Conservation (phyloP, 345 rosid species). For the Cardamine occulta region DNA sequence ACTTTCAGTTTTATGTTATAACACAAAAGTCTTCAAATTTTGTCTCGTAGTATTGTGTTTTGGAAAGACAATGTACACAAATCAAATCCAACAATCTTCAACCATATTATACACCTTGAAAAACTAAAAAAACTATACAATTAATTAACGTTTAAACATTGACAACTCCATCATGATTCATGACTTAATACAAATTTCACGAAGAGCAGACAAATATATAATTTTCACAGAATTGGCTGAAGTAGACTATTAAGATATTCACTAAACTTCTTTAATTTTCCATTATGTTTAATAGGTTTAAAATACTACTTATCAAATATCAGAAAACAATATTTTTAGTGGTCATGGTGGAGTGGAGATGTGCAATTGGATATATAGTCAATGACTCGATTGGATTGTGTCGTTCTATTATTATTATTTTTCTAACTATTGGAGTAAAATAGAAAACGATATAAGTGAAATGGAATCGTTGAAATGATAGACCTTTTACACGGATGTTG, state of each 20-base stretch:
- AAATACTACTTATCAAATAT: neutral
- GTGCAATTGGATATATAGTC: neutral
- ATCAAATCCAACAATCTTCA: neutral
- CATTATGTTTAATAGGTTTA: neutral
- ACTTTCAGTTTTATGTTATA: neutral
- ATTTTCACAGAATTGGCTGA: neutral
- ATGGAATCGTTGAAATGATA: conserved; percentile 40
- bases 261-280: neutral
- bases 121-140: neutral
- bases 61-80: neutral
- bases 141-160: neutral
- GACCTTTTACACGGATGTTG: conserved; percentile 37
- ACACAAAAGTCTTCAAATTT: conserved; percentile 13
- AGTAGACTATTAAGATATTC: neutral
- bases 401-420: neutral
- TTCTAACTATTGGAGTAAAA: neutral
- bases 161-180: neutral
- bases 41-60: neutral
- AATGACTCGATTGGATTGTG: conserved; percentile 17
- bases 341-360: conserved; percentile 11
- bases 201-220: neutral
- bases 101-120: neutral
- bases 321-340: neutral
- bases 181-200: neutral
- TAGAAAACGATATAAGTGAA: neutral